phyloP scores from a whole-genome alignment of 148 eudicot species.

The Camellia japonica region DNA sequence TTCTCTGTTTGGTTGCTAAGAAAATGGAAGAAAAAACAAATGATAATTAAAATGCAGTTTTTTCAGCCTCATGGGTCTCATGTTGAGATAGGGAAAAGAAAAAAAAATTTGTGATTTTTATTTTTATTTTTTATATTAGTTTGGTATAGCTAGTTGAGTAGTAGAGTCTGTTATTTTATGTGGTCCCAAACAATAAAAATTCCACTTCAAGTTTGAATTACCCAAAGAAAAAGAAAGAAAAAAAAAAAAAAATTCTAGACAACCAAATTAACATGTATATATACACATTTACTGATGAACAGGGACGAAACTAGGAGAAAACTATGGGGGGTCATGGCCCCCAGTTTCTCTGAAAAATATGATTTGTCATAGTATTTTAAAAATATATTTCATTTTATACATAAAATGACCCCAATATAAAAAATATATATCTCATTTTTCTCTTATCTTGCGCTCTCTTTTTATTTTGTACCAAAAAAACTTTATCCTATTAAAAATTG shows the following conservation, averaged over 20 bases:
- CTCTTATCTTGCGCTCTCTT: no score
- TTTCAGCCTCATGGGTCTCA: not conserved
- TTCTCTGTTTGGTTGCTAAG: slow-evolving; percentile 7
- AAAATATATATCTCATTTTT: no score
- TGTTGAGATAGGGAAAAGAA: not conserved
- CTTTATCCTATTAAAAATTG: no score
- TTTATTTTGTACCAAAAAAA: no score
- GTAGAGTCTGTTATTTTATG: not conserved
- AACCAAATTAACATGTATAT: not conserved
- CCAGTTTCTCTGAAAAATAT: no score
- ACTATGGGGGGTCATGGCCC: no score
- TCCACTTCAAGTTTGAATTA: not conserved
- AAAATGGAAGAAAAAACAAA: slow-evolving; percentile 1
- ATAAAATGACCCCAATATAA: no score
- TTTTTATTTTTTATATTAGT: not conserved
- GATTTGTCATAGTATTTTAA: no score
- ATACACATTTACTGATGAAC: not conserved
- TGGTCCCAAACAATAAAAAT: not conserved
- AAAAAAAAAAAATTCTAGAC: not conserved
- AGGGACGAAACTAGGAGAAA: no score
- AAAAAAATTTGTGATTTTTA: not conserved
- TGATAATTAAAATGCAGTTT: not conserved
- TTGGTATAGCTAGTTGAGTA: no score
- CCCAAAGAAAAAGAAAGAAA: not conserved
- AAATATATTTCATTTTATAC: no score